These are phyloP conservation scores for Secale cereale DNA, from an alignment of 176 grass and related monocot genomes.

Conservation along the genomic window DNA sequence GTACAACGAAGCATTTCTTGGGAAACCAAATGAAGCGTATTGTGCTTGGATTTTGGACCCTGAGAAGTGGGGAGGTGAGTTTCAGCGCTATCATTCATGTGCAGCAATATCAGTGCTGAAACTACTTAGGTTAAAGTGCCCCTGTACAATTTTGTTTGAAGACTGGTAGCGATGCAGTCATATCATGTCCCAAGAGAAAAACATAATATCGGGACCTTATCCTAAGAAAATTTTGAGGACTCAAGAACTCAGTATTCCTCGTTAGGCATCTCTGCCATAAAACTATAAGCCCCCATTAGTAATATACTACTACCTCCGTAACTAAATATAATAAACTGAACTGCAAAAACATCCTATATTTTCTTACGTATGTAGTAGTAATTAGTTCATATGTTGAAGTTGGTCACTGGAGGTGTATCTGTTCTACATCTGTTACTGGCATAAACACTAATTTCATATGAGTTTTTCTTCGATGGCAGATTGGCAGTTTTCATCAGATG, in stretches of 20 bases:
- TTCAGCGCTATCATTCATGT: slow-evolving; percentile 1
- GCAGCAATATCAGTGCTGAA: background rate
- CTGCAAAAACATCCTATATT: too few species aligned
- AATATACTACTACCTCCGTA: background rate
- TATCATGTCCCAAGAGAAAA: slow-evolving; percentile 8
- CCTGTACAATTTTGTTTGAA: background rate
- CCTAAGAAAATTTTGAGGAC: background rate
- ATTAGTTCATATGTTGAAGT: background rate
- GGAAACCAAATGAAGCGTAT: slow-evolving; percentile 87
- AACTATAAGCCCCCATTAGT: background rate
- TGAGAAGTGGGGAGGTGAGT: slow-evolving; percentile 97
- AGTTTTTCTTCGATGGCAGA: background rate
- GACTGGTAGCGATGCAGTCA: background rate
- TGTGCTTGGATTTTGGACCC: slow-evolving; percentile 95
- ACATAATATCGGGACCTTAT: background rate
- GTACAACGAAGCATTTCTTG: slow-evolving; percentile 91
- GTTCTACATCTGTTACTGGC: background rate
- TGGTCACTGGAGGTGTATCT: background rate
- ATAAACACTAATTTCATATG: background rate
- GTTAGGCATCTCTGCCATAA: background rate
- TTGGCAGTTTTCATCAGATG: background rate
- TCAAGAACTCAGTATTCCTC: background rate
- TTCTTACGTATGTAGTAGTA: background rate
- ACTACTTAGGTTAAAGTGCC: slow-evolving; percentile 1
- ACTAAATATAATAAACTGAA: too few species aligned